Conservation (phyloP, 306 rosid genomes). For the Dalbergia cochinchinensis region DNA sequence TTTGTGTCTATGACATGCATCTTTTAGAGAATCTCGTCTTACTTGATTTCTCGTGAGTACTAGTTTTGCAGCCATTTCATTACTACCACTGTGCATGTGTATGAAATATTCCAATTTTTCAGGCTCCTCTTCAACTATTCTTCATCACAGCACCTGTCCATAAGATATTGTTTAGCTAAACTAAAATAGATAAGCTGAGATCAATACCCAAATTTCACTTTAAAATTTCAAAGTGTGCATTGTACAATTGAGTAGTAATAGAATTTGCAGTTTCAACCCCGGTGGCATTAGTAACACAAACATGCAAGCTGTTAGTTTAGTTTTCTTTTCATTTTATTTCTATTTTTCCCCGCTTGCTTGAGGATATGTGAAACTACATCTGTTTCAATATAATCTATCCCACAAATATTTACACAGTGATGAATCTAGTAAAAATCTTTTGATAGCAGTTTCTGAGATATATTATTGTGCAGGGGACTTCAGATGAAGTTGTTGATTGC, state of each 20-base stretch:
- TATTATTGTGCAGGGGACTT: slow-evolving; percentile 67
- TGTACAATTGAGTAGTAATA: background rate
- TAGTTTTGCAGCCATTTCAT: background rate
- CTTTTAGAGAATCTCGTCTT: slow-evolving; percentile 6
- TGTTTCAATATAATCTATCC: background rate
- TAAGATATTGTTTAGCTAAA: background rate
- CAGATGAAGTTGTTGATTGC: slow-evolving; percentile 90
- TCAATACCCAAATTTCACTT: background rate
- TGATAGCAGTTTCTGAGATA: background rate
- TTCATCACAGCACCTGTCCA: background rate
- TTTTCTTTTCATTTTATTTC: background rate
- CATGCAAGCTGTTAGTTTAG: background rate
- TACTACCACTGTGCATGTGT: background rate
- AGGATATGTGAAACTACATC: background rate
- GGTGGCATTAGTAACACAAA: background rate
- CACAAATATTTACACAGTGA: background rate
- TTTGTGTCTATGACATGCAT: too few relatives aligned
- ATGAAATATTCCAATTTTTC: slow-evolving; percentile 13
- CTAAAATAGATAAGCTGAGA: slow-evolving; percentile 5
- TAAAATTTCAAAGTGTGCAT: background rate
- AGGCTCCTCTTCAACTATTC: slow-evolving; percentile 1
- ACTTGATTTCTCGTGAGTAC: slow-evolving; percentile 10
- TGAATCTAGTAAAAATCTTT: background rate
- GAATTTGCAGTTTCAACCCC: background rate
- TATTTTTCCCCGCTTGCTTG: background rate